Evolutionary conservation across 129 eudicot species (phyloP), one percentile per base, ranked within the genome.

Genomic region (Chrysanthemum lavandulifolium): DNA sequence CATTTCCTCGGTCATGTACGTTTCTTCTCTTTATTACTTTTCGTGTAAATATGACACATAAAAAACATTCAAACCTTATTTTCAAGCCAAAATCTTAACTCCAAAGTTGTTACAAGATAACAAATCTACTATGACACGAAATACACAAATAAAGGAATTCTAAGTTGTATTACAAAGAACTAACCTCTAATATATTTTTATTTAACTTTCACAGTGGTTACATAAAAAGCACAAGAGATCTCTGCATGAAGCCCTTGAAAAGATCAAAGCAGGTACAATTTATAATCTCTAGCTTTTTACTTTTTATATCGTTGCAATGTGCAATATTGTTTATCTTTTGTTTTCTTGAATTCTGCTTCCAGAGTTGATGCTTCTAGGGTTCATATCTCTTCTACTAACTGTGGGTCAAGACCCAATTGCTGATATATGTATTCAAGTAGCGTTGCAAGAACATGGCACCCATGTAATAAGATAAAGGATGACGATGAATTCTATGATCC

Each of bases 331-430:
- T 10, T 56, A 21, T 31, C 8, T 72, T 67, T 40, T 40, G 10
- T 3, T 19, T 16, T 27, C 11, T 12, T 25, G 14, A 31, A 15
- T 33, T 65, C 2, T 48, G 27, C 7, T 74, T 27, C 40, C 61
- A 87, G 94, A 87, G 85, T 83, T 87, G 76, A 87, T 87, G 94
- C 81, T 87, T 61, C 45, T 87, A 16, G 94, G 94, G 10, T 87
- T 87, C 85, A 82, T 87, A 80, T 87, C 94, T 12, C 57, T 87
- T 65, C 86, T 85, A 29, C 78, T 88, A 40, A 82, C 87, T 27
- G 83, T 88, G 52, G 27, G 25, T 14, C 88, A 88, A 81, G 65
- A n/a, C 10, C 57, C 45, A n/a, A 73, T 88, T 40, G 62, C 90
- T 7, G 72, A 81, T 11, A 80, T 88, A 57, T 88, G 95, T 76